Percentiles rank a stretch among this genome's conserved stretches.
These are phyloP conservation scores for Cantharellus anzutake DNA, from an alignment of 768 basidiomycete species.

Conservation along the genomic window DNA sequence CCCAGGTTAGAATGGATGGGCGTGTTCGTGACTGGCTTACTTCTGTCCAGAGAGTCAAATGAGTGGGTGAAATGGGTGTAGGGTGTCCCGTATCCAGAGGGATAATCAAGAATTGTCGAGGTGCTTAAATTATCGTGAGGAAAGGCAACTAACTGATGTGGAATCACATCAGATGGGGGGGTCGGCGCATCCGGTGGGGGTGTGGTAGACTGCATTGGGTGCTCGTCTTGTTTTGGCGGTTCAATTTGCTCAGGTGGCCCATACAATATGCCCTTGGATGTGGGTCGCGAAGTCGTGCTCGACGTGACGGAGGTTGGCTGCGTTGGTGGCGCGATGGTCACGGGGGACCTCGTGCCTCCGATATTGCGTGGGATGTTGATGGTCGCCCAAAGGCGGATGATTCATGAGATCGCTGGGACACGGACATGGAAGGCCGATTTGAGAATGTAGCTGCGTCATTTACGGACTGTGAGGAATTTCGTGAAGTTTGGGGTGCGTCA, in stretches of 20 bases:
- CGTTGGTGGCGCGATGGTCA: no score
- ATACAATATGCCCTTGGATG: no score
- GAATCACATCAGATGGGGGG: constrained; percentile 20
- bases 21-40: constrained; percentile 34
- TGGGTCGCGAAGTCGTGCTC: no score
- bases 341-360: no score
- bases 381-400: constrained; percentile 34
- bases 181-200: constrained; percentile 40
- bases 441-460: background rate
- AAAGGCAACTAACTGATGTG: constrained; percentile 35
- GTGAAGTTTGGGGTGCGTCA: background rate
- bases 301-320: no score
- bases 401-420: background rate
- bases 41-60: constrained; percentile 19
- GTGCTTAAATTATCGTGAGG: no score
- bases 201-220: constrained; percentile 50
- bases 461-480: background rate
- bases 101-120: no score
- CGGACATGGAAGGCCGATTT: background rate
- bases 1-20: constrained; percentile 17
- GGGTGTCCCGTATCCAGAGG: constrained; percentile 10
- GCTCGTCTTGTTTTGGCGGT: constrained; percentile 23
- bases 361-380: background rate
- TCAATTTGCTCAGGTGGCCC: no score
- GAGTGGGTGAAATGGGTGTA: constrained; percentile 17